Conservation (phyloP, 495 filamentous ascomycete species). For the Hypoxylon fragiforme region DNA sequence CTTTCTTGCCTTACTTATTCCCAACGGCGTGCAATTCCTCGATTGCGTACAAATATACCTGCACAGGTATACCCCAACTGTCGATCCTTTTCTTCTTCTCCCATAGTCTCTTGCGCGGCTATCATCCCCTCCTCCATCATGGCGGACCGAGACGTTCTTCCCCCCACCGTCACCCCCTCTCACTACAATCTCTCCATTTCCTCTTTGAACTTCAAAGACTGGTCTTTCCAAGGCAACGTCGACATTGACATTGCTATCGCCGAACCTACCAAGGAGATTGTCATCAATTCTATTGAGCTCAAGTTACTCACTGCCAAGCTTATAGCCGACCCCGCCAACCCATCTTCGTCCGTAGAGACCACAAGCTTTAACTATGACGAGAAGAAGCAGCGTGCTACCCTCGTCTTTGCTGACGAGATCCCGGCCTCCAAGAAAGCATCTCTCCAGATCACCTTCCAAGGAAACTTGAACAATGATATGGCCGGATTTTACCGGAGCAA, state of each 20-base stretch:
- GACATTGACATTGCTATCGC: slow-evolving; percentile 62
- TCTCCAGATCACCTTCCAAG: slow-evolving; percentile 76
- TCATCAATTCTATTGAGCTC: slow-evolving; percentile 71
- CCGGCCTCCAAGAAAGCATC: slow-evolving; percentile 61
- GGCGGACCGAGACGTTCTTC: slow-evolving; percentile 59
- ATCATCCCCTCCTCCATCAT: slow-evolving; percentile 45
- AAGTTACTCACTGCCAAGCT: slow-evolving; percentile 60
- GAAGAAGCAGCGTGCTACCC: slow-evolving; percentile 73
- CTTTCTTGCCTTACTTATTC: no score
- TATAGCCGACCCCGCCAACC: slow-evolving; percentile 49
- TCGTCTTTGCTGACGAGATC: slow-evolving; percentile 71
- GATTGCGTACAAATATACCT: slow-evolving; percentile 10
- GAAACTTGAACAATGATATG: slow-evolving; percentile 92
- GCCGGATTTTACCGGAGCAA: slow-evolving; percentile 94
- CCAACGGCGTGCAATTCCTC: slow-evolving; percentile 7
- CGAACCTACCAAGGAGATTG: slow-evolving; percentile 67
- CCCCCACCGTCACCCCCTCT: slow-evolving; percentile 71
- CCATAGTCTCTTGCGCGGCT: slow-evolving; percentile 31
- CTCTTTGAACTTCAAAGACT: slow-evolving; percentile 74
- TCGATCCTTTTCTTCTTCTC: slow-evolving; percentile 34
- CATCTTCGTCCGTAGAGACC: slow-evolving; percentile 57
- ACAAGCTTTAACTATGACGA: slow-evolving; percentile 74
- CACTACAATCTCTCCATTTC: slow-evolving; percentile 84
- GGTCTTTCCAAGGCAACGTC: slow-evolving; percentile 82
- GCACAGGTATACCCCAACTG: neutral